Percentiles rank a stretch among this genome's conserved stretches.
These are phyloP conservation scores for Oldenlandia corymbosa DNA, from an alignment of 257 asterid genomes.

Conservation along the genomic window DNA sequence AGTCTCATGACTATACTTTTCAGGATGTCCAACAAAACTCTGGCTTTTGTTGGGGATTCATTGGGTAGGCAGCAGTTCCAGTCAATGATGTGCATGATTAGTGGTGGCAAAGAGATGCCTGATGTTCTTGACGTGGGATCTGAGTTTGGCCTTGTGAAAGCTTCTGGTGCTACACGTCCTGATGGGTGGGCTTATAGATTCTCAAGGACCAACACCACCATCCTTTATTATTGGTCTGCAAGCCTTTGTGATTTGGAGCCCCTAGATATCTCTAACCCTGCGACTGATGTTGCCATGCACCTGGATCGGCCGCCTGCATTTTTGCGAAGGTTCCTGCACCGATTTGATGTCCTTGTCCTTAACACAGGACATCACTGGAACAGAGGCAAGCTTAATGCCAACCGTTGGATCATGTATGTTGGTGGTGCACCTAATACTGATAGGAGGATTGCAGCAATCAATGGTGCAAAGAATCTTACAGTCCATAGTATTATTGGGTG, in stretches of 20 bases:
- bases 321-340: conserved; percentile 50
- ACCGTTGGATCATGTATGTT: conserved; percentile 84
- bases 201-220: conserved; percentile 69
- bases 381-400: conserved; percentile 74
- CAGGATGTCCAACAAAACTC: conserved; percentile 82
- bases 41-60: conserved; percentile 91
- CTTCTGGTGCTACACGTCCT: conserved; percentile 72
- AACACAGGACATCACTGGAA: conserved; percentile 99
- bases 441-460: conserved; percentile 47
- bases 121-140: conserved; percentile 71
- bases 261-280: conserved; percentile 34
- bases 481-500: conserved; percentile 61
- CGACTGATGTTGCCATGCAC: conserved; percentile 75
- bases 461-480: conserved; percentile 65
- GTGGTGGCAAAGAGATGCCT: conserved; percentile 69
- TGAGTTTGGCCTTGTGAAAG: conserved; percentile 79
- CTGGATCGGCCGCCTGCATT: conserved; percentile 84
- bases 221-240: conserved; percentile 96
- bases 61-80: conserved; percentile 95
- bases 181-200: conserved; percentile 98
- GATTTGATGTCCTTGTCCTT: conserved; percentile 63
- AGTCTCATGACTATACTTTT: conserved; percentile 14
- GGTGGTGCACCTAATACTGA: conserved; percentile 66
- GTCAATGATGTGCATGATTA: conserved; percentile 90
- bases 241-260: conserved; percentile 83